Base-by-base conservation (phyloP, 1,139 yeast species). In the Debaryomyces singareniensis region DNA sequence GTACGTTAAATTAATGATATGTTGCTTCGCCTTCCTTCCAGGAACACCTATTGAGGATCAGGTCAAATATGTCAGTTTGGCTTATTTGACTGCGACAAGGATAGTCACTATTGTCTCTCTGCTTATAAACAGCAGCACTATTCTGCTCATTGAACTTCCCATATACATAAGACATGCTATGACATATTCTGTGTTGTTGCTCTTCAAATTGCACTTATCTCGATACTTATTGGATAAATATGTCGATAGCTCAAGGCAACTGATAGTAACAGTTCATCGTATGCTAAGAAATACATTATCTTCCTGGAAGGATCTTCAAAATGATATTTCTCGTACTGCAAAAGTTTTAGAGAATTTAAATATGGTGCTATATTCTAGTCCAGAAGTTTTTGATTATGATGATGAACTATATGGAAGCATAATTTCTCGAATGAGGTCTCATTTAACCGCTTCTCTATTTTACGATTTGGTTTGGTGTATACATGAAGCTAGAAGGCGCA, bases 391-490 rank as follows among this genome's bases (percentile, higher is more conserved):
- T 16, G 45, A 47, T 25, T 50, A 49, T 30, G 59, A 51, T 15
- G 51, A 49, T 21, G 53, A 51, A 26, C 47, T 43, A 20, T 49
- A 47, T 20, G 58, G 64, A 2, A 87, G 93, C 12, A 83, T 89
- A 20, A 83, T 89, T 29, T 74, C 85, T 1, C 68, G 93, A 34
- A 89, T 87, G 94, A 70, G 96, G 45, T 84, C 95, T 0, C 97
- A 89, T 56, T 64, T 89, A 44, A 84, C 96, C 0, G 95, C 94
- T 0, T 86, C 96, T 0, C 58, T 89, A 33, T 89, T 89, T 47
- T 89, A 89, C 51, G 97, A 89, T 55, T 68, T 89, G 35, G 91
- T 89, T 13, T 87, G 95, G 91, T 84, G 95, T 50, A 84, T 89
- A 29, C 96, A 89, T 53, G 96, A 89, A 50, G 96, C 96, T 0